These are phyloP conservation scores for Fusarium pininemorale DNA, from an alignment of 2,329 filamentous ascomycete species.

Conservation along the genomic window DNA sequence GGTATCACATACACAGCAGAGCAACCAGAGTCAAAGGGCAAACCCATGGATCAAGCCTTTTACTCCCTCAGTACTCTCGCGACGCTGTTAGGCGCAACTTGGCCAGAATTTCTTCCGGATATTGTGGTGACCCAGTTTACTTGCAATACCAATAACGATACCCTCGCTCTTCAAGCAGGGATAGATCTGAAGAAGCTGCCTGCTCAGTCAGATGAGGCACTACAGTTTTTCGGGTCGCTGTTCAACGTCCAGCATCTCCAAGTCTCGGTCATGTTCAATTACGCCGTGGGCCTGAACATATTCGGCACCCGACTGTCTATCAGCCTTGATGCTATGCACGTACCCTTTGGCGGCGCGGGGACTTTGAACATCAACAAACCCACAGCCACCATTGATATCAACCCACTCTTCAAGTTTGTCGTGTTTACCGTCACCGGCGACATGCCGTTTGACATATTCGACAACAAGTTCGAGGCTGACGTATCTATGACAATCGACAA, in stretches of 20 bases:
- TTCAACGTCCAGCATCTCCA: background rate
- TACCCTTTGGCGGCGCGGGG: background rate
- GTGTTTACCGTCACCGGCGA: background rate
- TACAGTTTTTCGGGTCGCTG: background rate
- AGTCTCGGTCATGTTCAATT: background rate
- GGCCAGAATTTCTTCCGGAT: background rate
- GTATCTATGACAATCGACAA: background rate
- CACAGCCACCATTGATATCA: conserved; percentile 1
- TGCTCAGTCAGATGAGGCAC: background rate
- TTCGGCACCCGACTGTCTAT: background rate
- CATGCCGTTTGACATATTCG: background rate
- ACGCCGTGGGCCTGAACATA: background rate
- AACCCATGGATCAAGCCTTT: background rate
- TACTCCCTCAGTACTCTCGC: background rate
- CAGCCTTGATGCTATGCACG: background rate
- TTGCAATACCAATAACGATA: background rate
- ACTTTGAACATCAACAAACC: background rate
- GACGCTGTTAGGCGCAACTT: fast-evolving
- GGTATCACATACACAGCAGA: background rate
- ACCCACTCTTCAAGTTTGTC: background rate
- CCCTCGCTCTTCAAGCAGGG: background rate
- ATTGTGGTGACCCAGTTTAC: background rate
- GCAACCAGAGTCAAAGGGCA: background rate
- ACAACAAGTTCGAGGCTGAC: background rate
- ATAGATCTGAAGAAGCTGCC: background rate